Base-by-base conservation (phyloP, 2,329 filamentous ascomycete species). In the Sporothrix variecibatus region DNA sequence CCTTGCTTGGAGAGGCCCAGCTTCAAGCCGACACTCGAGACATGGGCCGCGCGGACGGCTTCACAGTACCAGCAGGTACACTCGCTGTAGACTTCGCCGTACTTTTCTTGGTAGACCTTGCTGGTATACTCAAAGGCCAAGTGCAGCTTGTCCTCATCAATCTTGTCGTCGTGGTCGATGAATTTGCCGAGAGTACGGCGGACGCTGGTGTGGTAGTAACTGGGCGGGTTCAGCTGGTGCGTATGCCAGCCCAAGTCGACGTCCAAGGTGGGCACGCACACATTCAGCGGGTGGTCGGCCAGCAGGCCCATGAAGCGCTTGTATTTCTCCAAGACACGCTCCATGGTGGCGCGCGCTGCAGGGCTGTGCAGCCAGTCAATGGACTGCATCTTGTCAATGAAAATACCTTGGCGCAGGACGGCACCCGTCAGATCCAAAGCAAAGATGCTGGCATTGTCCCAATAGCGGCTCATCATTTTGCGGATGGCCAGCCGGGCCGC, bases 51-150 rank as follows among this genome's bases (percentile, higher is more conserved):
- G 46, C 92, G 89, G 72, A 91, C 87, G 5, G 90, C 80, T 81
- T 96, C 93, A 82, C 94, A 97, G 81, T 95, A 94, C 92, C 93
- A 95, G 81, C 93, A 95, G 0, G 90, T 93, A 78, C 93, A 95
- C 80, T 93, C 91, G 0, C 88, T 91, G 80, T 95, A 97, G 4
- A 93, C 87, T 70, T 91, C 87, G 20, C 84, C 82, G 77, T 88
- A 94, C 17, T 83, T 81, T 38, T 89, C 88, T 77, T 93, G 88
- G 80, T 95, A 97, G 0, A 81, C 83, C 77, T 90, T 91, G 78
- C 87, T 89, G 0, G 94, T 97, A 88, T 89, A 93, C 79, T 91
- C 89, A 78, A 96, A 96, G 5, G 86, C 85, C 1, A 85, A 84
- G 62, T 88, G 88, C 7, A 97, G 86, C 68, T 85, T 86, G 17